Base-by-base conservation (phyloP, 2,329 filamentous ascomycete genomes). In the Sporothrix curviconia region DNA sequence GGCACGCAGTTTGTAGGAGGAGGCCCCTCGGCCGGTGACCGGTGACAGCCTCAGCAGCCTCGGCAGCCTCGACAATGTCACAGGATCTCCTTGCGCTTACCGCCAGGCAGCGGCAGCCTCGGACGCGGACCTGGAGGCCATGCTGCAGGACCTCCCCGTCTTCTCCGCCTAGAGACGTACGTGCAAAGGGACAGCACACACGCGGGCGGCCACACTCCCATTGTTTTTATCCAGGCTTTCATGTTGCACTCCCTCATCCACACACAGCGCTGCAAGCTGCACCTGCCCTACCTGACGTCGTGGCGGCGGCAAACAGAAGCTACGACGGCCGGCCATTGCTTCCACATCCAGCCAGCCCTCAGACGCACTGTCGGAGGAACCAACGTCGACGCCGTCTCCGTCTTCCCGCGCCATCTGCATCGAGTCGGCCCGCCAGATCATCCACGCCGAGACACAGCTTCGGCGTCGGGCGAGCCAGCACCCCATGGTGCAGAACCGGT, bases 251-350 rank as follows among this genome's bases (percentile, higher is more conserved):
- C 71, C 55, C 66, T 66, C 11, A 59, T 75, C 12, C 66, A 69
- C 12, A 68, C 68, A 61, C 71, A 74, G 56, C 56, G 72, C 3
- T 73, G 72, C 50, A 69, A 70, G 7, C 61, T 75, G 3, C 72
- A 75, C 55, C 68, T 70, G 1, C 66, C 68, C 7, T 74, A 71
- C 57, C 70, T 75, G 2, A 50, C 52, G n/a, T 49, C 42, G 3
- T 57, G 56, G 43, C 43, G 55, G 4, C 30, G 47, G 14, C 37
- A 54, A 14, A 44, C 56, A 2, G 44, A 30, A 1, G 8, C 42
- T 4, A 8, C 14, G 5, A n/a, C 24, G 19, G 7, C 32, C 28
- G 12, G 8, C 22, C 15, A 22, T 15, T 5, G n/a, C n/a, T n/a
- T n/a, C 22, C 11, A 6, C 11, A 1, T 12, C 8, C 12, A 14